Conservation (phyloP, 352 stramenopile species). For the Globisporangium nodosum region DNA sequence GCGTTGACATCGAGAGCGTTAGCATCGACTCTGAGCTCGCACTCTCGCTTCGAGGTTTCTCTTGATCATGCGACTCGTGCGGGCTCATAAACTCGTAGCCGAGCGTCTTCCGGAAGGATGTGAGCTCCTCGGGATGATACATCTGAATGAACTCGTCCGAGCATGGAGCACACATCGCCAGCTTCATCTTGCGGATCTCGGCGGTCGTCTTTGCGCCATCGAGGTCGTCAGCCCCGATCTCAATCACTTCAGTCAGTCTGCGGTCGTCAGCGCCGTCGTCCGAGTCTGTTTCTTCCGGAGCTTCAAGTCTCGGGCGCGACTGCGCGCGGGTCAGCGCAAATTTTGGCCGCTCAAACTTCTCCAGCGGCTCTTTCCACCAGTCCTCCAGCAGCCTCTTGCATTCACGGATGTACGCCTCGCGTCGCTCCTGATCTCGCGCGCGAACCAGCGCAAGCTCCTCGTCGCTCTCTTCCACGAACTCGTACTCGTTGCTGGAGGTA, state of each 20-base stretch:
- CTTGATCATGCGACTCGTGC: conserved; percentile 55
- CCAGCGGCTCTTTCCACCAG: conserved; percentile 84
- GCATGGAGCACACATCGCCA: conserved; percentile 18
- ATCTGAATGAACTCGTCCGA: conserved; percentile 81
- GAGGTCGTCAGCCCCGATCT: conserved; percentile 2
- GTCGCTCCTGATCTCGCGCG: conserved; percentile 41
- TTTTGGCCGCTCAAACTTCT: conserved; percentile 58
- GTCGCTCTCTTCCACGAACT: conserved; percentile 20
- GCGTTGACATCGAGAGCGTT: conserved; percentile 34
- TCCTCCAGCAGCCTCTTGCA: conserved; percentile 71
- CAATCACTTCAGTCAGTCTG: background rate
- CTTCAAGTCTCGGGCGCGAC: conserved; percentile 9
- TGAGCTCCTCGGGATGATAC: conserved; percentile 81
- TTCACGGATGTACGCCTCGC: conserved; percentile 72
- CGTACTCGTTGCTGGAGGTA: conserved; percentile 18
- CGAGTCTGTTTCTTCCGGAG: conserved; percentile 11
- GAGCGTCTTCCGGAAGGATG: conserved; percentile 81
- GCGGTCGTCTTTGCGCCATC: background rate
- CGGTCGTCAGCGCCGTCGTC: conserved; percentile 8
- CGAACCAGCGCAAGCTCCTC: conserved; percentile 13
- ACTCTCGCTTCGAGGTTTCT: conserved; percentile 43
- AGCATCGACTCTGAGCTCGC: conserved; percentile 39
- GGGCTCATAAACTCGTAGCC: conserved; percentile 86
- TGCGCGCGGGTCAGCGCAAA: conserved; percentile 12
- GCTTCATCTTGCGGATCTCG: conserved; percentile 7